Evolutionary conservation across 176 grass and related monocot species (phyloP).

Genomic region (Aegilops speltoides): DNA sequence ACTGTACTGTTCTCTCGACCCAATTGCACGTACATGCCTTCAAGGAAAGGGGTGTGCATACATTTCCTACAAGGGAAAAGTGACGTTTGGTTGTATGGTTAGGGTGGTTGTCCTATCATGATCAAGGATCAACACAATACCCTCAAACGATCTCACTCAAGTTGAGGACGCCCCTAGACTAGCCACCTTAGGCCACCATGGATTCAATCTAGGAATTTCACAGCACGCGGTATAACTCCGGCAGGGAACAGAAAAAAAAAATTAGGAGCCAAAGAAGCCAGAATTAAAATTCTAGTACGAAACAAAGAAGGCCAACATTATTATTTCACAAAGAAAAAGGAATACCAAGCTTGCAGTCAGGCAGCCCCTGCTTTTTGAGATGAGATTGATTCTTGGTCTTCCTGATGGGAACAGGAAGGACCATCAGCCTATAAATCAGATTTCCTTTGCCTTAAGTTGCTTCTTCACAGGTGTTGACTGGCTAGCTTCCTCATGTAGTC

Average conservation of each 20-base stretch:
- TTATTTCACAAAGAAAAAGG: background rate
- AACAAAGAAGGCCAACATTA: background rate
- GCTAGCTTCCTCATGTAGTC: background rate
- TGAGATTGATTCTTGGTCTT: background rate
- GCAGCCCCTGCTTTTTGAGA: background rate
- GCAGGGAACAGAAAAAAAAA: background rate
- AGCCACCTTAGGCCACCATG: background rate
- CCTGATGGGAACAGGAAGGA: background rate
- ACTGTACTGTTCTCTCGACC: background rate
- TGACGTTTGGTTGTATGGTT: background rate
- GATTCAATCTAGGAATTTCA: background rate
- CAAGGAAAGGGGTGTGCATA: background rate
- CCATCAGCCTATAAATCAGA: background rate
- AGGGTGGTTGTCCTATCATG: conserved; percentile 17
- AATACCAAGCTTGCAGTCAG: background rate
- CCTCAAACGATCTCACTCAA: background rate
- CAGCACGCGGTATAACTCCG: background rate
- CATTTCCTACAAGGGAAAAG: background rate
- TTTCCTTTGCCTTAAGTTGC: conserved; percentile 16
- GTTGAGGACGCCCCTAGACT: background rate
- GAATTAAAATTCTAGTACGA: background rate
- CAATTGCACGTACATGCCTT: background rate
- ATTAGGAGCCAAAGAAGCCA: background rate
- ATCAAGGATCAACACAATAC: background rate
- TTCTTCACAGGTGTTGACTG: background rate